Evolutionary conservation across 2,329 filamentous ascomycete genomes (phyloP), one percentile per base, ranked within the genome.

Genomic region (Chaetothyriales sp.): DNA sequence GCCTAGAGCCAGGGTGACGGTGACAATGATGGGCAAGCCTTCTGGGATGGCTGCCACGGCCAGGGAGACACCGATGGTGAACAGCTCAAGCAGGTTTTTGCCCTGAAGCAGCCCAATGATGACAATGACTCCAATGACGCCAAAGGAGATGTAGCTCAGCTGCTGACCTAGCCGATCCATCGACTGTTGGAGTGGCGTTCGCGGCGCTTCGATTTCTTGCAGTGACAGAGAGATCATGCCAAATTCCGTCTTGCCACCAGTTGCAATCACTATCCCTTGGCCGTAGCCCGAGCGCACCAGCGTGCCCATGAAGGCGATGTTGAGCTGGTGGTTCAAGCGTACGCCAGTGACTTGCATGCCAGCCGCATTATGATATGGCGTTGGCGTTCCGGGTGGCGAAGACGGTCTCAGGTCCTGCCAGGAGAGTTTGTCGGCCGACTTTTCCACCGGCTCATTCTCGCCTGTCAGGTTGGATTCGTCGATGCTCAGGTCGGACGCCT

Each of bases 111-210:
- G 80, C 3, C 92, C 93, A 47, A 96, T 81, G 2, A 98, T 61
- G 43, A 94, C 90, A 61, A 98, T 98, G 49, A 98, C 74, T 2
- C 78, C 89, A 63, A 98, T 98, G 36, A 98, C 86, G 15, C 81
- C 83, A 64, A 98, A 96, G 0, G 92, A 98, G 63, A 94, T 86
- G 67, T 95, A 95, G 70, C 89, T 96, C 51, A 98, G 74, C 64
- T 98, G 90, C 50, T 93, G 89, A 26, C 92, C 92, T 1, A 98
- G 78, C n/a, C 87, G 81, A 65, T 98, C 92, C 93, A 98, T 98
- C 18, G 88, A 94, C 7, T 95, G 70, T 65, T 98, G 92, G 26
- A 98, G 73, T 7, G 92, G 92, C 2, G 92, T 98, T 44, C 92
- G 78, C 0, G 92, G 92, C 62, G 88, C 95, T 66, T 96, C 92